phyloP scores from a whole-genome alignment of 257 asterid species.

The Marsdenia floribunda region DNA sequence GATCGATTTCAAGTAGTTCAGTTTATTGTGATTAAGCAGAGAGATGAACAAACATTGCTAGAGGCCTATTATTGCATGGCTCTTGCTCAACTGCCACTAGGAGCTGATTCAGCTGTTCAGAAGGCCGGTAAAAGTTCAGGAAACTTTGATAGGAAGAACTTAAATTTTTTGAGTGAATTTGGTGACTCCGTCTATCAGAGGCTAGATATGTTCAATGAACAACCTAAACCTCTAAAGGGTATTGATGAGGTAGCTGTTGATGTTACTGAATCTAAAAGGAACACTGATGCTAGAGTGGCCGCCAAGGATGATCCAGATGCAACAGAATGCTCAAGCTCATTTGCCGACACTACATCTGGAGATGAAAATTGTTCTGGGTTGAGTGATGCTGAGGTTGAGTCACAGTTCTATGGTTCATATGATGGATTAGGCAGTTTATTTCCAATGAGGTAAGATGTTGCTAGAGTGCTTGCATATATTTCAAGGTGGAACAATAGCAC shows the following conservation, averaged over 20 bases:
- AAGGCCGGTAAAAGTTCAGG: slow-evolving; percentile 7
- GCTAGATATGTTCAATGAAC: slow-evolving; percentile 29
- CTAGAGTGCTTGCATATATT: background rate
- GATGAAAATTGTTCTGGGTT: slow-evolving; percentile 50
- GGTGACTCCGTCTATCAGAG: slow-evolving; percentile 15
- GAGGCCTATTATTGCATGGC: slow-evolving; percentile 1
- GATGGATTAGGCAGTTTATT: slow-evolving; percentile 59
- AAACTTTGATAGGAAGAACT: slow-evolving; percentile 9
- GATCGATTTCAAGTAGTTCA: background rate
- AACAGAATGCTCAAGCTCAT: slow-evolving; percentile 89
- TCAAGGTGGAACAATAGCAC: background rate
- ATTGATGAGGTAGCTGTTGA: slow-evolving; percentile 42
- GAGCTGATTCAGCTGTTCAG: slow-evolving; percentile 3
- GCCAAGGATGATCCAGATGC: slow-evolving; percentile 75
- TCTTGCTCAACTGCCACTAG: slow-evolving; percentile 4
- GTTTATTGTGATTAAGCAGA: background rate
- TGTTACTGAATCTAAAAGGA: slow-evolving; percentile 43
- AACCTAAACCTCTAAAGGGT: slow-evolving; percentile 28
- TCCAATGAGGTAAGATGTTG: slow-evolving; percentile 55
- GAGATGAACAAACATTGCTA: background rate
- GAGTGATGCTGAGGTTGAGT: slow-evolving; percentile 87
- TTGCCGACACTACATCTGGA: slow-evolving; percentile 57
- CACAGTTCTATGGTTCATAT: slow-evolving; percentile 50
- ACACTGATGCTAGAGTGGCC: slow-evolving; percentile 36
- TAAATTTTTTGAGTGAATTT: slow-evolving; percentile 16